These are phyloP conservation scores for Termitomyces heimii DNA, from an alignment of 768 basidiomycete species.

Conservation along the genomic window DNA sequence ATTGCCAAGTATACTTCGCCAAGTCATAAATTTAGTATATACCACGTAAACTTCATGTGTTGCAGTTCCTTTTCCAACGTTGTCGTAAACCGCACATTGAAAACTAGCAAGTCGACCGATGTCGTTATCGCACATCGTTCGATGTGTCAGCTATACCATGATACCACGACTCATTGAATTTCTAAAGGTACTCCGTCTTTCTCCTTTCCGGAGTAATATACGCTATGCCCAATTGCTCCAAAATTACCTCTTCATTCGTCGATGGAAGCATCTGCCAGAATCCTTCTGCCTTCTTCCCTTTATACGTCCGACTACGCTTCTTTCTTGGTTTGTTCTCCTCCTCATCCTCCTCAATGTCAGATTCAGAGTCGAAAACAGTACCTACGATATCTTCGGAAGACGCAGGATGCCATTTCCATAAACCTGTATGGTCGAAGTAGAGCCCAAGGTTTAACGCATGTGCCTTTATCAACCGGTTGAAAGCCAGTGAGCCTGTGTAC, in stretches of 20 bases:
- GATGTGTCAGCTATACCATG: neutral
- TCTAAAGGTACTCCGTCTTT: neutral
- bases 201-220: conserved; percentile 33
- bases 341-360: neutral
- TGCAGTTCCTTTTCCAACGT: neutral
- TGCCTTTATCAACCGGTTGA: conserved; percentile 41
- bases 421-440: conserved; percentile 54
- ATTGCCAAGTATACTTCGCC: neutral
- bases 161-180: neutral
- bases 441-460: conserved; percentile 36
- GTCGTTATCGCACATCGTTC: neutral
- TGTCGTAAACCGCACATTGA: too few relatives aligned
- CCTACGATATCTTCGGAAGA: neutral
- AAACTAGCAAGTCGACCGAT: too few relatives aligned
- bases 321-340: neutral
- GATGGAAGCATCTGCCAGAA: conserved; percentile 43
- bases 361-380: neutral
- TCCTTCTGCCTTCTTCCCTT: conserved; percentile 16
- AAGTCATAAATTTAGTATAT: too few relatives aligned
- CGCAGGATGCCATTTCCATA: conserved; percentile 48
- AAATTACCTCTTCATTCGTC: conserved; percentile 38
- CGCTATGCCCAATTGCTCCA: conserved; percentile 36
- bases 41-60: too few relatives aligned
- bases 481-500: conserved; percentile 51
- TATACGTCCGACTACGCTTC: too few relatives aligned